These are phyloP conservation scores for Wickerhamia fluorescens DNA, from an alignment of 805 yeast genomes.

Conservation along the genomic window DNA sequence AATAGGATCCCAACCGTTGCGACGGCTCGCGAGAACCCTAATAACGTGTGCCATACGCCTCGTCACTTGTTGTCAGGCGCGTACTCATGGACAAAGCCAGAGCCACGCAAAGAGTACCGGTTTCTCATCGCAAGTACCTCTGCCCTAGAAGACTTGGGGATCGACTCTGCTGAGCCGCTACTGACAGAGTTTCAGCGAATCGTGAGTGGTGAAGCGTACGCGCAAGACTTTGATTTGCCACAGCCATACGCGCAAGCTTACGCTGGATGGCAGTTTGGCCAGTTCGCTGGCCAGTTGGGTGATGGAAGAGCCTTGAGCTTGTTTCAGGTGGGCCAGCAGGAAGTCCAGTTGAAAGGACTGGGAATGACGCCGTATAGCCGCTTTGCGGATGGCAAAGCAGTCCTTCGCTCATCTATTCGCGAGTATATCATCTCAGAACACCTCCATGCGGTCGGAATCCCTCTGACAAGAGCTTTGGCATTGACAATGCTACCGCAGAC, in stretches of 20 bases:
- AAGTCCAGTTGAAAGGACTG: constrained; percentile 83
- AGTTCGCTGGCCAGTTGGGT: constrained; percentile 94
- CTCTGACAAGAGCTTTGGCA: constrained; percentile 78
- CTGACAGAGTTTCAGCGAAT: constrained; percentile 42
- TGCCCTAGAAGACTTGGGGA: constrained; percentile 58
- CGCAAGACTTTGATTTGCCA: constrained; percentile 30
- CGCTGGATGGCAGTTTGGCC: constrained; percentile 96
- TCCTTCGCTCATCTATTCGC: constrained; percentile 76
- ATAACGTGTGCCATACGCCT: constrained; percentile 31
- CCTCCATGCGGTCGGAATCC: constrained; percentile 72
- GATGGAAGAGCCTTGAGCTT: constrained; percentile 88
- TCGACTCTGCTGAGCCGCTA: constrained; percentile 31
- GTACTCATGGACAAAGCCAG: constrained; percentile 71
- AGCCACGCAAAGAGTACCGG: constrained; percentile 42
- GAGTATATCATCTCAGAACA: constrained; percentile 85
- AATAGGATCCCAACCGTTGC: constrained; percentile 16
- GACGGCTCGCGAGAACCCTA: constrained; percentile 22
- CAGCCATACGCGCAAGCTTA: constrained; percentile 87
- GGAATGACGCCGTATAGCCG: constrained; percentile 90
- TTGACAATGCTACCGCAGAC: constrained; percentile 69
- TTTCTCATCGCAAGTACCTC: constrained; percentile 51
- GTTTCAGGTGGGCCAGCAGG: constrained; percentile 50
- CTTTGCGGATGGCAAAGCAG: constrained; percentile 96
- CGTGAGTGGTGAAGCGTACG: constrained; percentile 51
- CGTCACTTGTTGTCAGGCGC: constrained; percentile 47